Percentiles rank a stretch among this genome's conserved stretches.
These are phyloP conservation scores for Brassica juncea DNA, from an alignment of 345 rosid genomes.

Conservation along the genomic window DNA sequence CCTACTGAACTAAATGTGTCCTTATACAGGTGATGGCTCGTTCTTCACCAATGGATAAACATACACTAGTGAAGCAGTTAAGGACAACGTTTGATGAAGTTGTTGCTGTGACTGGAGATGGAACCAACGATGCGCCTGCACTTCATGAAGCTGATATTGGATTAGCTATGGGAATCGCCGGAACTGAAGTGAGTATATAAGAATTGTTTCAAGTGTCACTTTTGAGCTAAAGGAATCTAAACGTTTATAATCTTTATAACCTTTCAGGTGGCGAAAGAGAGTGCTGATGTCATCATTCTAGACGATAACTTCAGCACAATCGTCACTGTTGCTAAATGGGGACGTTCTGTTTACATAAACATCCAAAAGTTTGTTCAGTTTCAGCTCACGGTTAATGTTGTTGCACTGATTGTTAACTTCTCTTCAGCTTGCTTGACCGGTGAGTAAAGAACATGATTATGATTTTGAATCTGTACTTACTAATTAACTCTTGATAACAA, in stretches of 20 bases:
- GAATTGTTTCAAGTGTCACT: too few species aligned
- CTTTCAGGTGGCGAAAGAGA: constrained; percentile 93
- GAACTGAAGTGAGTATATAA: constrained; percentile 70
- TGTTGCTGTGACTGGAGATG: constrained; percentile 94
- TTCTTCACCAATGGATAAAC: constrained; percentile 93
- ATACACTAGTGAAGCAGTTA: constrained; percentile 79
- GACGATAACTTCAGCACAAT: constrained; percentile 96
- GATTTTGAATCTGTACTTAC: background rate
- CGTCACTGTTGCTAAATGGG: constrained; percentile 96
- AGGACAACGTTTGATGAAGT: constrained; percentile 83
- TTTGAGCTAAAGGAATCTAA: constrained; percentile 5
- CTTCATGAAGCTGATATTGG: constrained; percentile 98
- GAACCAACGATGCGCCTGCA: constrained; percentile 97
- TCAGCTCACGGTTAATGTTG: constrained; percentile 89
- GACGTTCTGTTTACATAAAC: constrained; percentile 88
- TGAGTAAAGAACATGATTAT: constrained; percentile 25
- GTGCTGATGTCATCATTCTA: constrained; percentile 91
- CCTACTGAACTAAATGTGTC: too few species aligned
- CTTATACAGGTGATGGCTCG: constrained; percentile 84
- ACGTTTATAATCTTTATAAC: background rate
- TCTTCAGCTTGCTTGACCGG: constrained; percentile 94
- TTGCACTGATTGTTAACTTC: constrained; percentile 83
- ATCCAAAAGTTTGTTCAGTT: constrained; percentile 94
- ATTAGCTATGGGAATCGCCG: constrained; percentile 97
- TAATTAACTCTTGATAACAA: background rate